Conservation (phyloP, 495 filamentous ascomycete genomes). For the Aspergillus sclerotiicarbonarius region DNA sequence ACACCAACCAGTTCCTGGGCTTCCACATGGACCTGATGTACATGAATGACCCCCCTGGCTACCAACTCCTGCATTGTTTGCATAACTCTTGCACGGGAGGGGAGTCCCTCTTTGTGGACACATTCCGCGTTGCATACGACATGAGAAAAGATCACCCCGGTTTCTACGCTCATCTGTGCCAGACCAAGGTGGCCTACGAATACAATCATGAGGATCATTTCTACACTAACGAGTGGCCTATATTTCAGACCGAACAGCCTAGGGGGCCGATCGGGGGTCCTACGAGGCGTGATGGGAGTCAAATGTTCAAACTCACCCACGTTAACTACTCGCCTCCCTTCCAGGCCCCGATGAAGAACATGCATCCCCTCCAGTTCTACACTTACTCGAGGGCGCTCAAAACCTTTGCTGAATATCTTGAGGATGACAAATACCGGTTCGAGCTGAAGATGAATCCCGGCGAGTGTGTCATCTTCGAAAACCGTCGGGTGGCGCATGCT, state of each 20-base stretch:
- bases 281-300: not conserved
- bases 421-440: constrained; percentile 51
- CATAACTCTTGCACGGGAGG: constrained; percentile 72
- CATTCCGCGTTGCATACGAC: constrained; percentile 55
- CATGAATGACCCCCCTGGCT: constrained; percentile 70
- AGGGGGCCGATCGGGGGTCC: no score
- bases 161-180: constrained; percentile 39
- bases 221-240: constrained; percentile 53
- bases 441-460: constrained; percentile 73
- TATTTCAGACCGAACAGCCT: constrained; percentile 43
- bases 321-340: constrained; percentile 75
- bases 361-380: not conserved
- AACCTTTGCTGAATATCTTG: constrained; percentile 34
- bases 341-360: constrained; percentile 47
- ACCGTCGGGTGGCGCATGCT: constrained; percentile 75
- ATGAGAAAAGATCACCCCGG: constrained; percentile 29
- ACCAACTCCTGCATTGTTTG: constrained; percentile 86
- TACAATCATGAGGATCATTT: constrained; percentile 65
- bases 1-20: constrained; percentile 74
- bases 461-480: constrained; percentile 85
- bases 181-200: constrained; percentile 55
- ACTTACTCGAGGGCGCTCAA: constrained; percentile 33
- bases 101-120: constrained; percentile 77
- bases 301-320: constrained; percentile 21
- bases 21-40: constrained; percentile 95